phyloP scores from a whole-genome alignment of 2,329 filamentous ascomycete genomes.

The Trichoderma pleuroti region DNA sequence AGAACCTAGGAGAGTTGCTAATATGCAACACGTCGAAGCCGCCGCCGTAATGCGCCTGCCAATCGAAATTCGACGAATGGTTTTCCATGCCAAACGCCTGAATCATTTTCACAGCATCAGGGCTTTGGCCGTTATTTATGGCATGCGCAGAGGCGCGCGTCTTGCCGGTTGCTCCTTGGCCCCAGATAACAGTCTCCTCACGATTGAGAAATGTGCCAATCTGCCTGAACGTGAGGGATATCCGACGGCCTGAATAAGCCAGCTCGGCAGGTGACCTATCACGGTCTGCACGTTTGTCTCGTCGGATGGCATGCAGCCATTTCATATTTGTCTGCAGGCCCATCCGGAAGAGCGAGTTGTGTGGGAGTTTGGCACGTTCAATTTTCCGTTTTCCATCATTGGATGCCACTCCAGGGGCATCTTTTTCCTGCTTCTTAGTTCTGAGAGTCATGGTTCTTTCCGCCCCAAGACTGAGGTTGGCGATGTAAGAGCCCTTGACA shows the following conservation, averaged over 20 bases:
- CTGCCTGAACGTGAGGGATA: slow-evolving; percentile 85
- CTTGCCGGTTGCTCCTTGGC: slow-evolving; percentile 79
- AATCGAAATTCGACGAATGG: slow-evolving; percentile 65
- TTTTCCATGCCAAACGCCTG: slow-evolving; percentile 84
- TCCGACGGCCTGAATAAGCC: slow-evolving; percentile 71
- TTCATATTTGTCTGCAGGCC: slow-evolving; percentile 76
- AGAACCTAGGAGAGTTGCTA: slow-evolving; percentile 48
- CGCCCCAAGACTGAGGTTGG: slow-evolving; percentile 91
- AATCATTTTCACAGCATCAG: slow-evolving; percentile 66
- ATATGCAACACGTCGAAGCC: slow-evolving; percentile 84
- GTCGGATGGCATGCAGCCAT: slow-evolving; percentile 90
- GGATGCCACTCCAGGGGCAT: slow-evolving; percentile 27
- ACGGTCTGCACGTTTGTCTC: slow-evolving; percentile 68
- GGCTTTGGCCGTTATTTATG: slow-evolving; percentile 67
- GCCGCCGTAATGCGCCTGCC: slow-evolving; percentile 69
- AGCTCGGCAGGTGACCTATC: slow-evolving; percentile 70
- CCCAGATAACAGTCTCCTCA: slow-evolving; percentile 73
- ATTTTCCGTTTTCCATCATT: slow-evolving; percentile 47
- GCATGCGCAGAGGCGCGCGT: slow-evolving; percentile 53
- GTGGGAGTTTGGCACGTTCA: slow-evolving; percentile 71
- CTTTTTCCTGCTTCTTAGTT: slow-evolving; percentile 63
- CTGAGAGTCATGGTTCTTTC: slow-evolving; percentile 86
- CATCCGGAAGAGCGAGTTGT: slow-evolving; percentile 85
- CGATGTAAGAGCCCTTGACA: slow-evolving; percentile 73
- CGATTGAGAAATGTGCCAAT: slow-evolving; percentile 81